Base-by-base conservation (phyloP, 257 asterid species). In the Rubia yunnanensis region DNA sequence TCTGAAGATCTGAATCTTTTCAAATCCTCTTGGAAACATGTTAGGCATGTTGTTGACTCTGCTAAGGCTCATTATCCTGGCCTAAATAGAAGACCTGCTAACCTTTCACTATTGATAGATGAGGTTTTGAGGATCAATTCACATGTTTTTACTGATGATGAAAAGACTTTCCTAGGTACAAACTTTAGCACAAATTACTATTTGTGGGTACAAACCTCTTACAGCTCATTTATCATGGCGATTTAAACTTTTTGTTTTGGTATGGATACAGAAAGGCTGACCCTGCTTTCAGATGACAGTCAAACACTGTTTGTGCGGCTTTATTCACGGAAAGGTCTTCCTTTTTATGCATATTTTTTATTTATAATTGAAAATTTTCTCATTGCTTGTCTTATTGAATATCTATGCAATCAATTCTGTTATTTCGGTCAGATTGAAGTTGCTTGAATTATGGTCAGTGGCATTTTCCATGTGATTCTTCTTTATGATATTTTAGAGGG, bases 221-320 rank as follows among this genome's bases (percentile, higher is more conserved):
- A 17, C 28, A 23, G 13, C 2, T 60, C 53, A n/a, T 48, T 9
- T 20, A 27, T 24, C 61, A 15, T 31, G 20, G 32, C 20, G 0
- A 15, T 24, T 5, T 68, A 54, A 24, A 30, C 10, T 32, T 54
- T 48, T 77, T 55, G 24, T 55, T 44, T 26, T 23, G 63, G 22
- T 44, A 44, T 52, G 67, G 46, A 50, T 20, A 59, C 96, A 92
- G 97, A 83, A 73, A 66, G 83, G 65, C 86, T 87, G 72, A 63
- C 60, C 65, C 82, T 78, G 5, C 97, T 92, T 71, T 86, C 96
- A 44, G 88, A 87, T 79, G 99, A 86, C 67, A 77, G 99, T 70
- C 88, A 84, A 76, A 89, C 83, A 76, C 95, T 92, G 44, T 87
- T 89, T 76, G 83, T 89, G 65, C 88, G 96, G 55, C 86, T 92